A percentile compares a stretch with the other conserved stretches of the same genome.
Conservation (phyloP, 108 stramenopile species). For the Cyclotella cryptica region DNA sequence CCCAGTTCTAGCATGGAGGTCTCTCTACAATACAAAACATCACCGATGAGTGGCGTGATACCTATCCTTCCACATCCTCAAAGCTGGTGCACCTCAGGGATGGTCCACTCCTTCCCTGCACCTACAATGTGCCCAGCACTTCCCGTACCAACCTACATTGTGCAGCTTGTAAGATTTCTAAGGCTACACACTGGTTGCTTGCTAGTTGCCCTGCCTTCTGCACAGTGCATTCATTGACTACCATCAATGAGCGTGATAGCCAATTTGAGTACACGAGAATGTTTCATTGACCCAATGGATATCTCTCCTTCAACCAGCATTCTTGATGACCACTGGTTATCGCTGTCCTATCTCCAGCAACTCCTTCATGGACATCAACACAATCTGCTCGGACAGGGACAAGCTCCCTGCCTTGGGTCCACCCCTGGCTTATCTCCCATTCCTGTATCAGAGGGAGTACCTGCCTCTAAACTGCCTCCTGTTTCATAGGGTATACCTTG, state of each 20-base stretch:
- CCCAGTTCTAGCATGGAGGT: background rate
- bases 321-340: background rate
- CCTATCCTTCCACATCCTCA: background rate
- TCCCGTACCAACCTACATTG: background rate
- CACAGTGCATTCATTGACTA: slow-evolving; percentile 17
- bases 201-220: slow-evolving; percentile 18
- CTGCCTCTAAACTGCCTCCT: too few species aligned
- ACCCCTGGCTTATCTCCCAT: too few species aligned
- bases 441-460: background rate
- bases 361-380: too few species aligned
- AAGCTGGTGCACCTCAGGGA: background rate
- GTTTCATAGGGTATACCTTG: too few species aligned
- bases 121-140: background rate
- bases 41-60: background rate
- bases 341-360: background rate
- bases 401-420: too few species aligned
- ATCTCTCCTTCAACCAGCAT: background rate
- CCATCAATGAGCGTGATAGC: background rate
- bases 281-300: too few species aligned
- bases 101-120: slow-evolving; percentile 6
- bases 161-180: background rate
- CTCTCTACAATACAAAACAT: background rate
- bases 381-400: too few species aligned
- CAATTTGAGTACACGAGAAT: background rate
- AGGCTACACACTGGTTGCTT: background rate